These are phyloP conservation scores for Silene noctiflora DNA, from an alignment of 179 eudicot species.

Conservation along the genomic window DNA sequence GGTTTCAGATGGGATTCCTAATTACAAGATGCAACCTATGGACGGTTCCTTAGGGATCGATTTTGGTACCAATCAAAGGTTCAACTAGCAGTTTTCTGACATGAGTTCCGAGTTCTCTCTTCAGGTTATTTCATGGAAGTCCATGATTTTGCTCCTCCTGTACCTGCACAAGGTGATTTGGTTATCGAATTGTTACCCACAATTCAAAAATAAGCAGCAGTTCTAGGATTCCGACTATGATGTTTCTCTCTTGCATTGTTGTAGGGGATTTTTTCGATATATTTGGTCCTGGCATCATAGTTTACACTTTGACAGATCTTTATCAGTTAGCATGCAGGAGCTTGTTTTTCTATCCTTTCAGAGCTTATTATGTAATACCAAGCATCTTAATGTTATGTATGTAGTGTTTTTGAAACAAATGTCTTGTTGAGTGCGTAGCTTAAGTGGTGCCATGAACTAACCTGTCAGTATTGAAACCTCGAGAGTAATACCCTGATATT, in stretches of 20 bases:
- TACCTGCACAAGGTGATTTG: background rate
- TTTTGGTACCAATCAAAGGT: background rate
- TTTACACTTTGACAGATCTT: background rate
- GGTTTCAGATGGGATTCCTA: slow-evolving; percentile 11
- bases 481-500: too few species aligned
- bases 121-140: background rate
- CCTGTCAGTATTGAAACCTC: background rate
- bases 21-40: slow-evolving; percentile 14
- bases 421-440: too few species aligned
- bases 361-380: background rate
- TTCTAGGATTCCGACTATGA: background rate
- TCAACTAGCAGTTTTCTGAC: background rate
- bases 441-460: too few species aligned
- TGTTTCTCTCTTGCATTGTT: background rate
- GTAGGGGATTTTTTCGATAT: background rate
- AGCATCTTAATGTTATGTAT: background rate
- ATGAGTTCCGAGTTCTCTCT: background rate
- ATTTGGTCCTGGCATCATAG: background rate
- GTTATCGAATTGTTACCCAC: too few species aligned
- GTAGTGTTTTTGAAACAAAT: too few species aligned
- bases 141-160: background rate
- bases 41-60: slow-evolving; percentile 21
- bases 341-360: background rate
- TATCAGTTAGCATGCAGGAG: background rate
- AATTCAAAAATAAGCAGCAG: background rate